Evolutionary conservation across 1,139 yeast genomes (phyloP).

Genomic region (Arxiozyma slooffiae): DNA sequence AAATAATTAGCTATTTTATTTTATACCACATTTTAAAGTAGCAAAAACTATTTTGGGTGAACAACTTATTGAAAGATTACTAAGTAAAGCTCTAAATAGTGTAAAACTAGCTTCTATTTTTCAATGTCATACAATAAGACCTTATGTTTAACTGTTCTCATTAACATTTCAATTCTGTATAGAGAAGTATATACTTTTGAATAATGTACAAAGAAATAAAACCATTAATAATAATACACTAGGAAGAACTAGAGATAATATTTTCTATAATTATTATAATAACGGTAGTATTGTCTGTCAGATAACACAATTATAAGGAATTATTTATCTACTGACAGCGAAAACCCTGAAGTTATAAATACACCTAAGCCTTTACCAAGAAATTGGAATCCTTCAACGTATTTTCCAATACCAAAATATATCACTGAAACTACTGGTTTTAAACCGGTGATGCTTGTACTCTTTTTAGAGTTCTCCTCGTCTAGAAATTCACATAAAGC

Average conservation of each 20-base stretch:
- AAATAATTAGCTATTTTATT: conserved; percentile 47
- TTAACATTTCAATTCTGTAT: conserved; percentile 32
- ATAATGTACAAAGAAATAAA: conserved; percentile 12
- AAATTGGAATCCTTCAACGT: conserved; percentile 36
- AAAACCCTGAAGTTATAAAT: background rate
- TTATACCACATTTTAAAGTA: conserved; percentile 35
- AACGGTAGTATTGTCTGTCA: background rate
- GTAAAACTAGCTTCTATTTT: conserved; percentile 25
- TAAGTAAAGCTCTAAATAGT: conserved; percentile 27
- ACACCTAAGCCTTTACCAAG: conserved; percentile 10
- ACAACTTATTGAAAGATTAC: conserved; percentile 29
- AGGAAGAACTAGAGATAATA: conserved; percentile 10
- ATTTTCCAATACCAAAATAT: conserved; percentile 54
- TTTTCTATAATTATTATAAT: conserved; percentile 9
- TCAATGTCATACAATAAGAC: conserved; percentile 23
- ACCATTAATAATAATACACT: conserved; percentile 11
- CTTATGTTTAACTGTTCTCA: conserved; percentile 29
- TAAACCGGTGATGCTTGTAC: conserved; percentile 54
- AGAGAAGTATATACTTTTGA: conserved; percentile 19
- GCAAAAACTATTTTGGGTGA: conserved; percentile 44
- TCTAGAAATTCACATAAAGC: conserved; percentile 52
- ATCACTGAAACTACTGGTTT: conserved; percentile 66
- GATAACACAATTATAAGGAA: background rate
- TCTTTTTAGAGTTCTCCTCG: conserved; percentile 61
- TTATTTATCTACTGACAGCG: background rate